These are phyloP conservation scores for Trametopsis cervina DNA, from an alignment of 768 basidiomycete genomes.

Conservation along the genomic window DNA sequence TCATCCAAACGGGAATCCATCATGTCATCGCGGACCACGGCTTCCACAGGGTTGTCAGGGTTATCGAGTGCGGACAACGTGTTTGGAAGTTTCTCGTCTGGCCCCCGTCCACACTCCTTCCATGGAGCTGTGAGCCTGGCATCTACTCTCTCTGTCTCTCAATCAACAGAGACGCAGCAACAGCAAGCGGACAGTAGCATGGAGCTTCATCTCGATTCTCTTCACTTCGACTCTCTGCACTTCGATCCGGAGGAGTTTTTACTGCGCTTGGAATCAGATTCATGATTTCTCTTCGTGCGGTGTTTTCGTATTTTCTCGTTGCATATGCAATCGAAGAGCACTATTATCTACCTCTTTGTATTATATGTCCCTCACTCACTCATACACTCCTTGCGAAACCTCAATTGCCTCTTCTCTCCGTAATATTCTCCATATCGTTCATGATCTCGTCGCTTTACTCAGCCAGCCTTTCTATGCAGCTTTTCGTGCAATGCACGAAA, in stretches of 20 bases:
- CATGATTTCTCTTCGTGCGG: background rate
- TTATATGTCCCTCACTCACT: background rate
- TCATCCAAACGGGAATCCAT: conserved; percentile 6
- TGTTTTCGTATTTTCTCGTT: background rate
- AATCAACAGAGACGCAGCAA: conserved; percentile 6
- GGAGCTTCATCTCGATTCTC: conserved; percentile 65
- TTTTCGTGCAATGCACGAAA: too few relatives aligned
- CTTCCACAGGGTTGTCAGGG: conserved; percentile 2
- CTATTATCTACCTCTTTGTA: too few relatives aligned
- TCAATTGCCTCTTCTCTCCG: background rate
- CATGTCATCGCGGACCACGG: conserved; percentile 3
- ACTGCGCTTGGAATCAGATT: background rate
- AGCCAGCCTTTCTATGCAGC: too few relatives aligned
- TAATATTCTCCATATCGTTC: background rate
- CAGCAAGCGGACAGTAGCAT: conserved; percentile 35
- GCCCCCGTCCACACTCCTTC: conserved; percentile 6
- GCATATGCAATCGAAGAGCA: background rate
- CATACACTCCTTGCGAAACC: background rate
- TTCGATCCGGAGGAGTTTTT: conserved; percentile 56
- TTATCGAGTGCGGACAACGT: conserved; percentile 2
- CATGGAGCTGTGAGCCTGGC: conserved; percentile 1
- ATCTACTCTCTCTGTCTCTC: conserved; percentile 3
- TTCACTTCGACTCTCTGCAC: conserved; percentile 66
- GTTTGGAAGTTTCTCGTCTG: background rate
- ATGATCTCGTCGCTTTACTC: too few relatives aligned